Evolutionary conservation across 1,139 yeast genomes (phyloP).

Genomic region (Kazachstania sp.): DNA sequence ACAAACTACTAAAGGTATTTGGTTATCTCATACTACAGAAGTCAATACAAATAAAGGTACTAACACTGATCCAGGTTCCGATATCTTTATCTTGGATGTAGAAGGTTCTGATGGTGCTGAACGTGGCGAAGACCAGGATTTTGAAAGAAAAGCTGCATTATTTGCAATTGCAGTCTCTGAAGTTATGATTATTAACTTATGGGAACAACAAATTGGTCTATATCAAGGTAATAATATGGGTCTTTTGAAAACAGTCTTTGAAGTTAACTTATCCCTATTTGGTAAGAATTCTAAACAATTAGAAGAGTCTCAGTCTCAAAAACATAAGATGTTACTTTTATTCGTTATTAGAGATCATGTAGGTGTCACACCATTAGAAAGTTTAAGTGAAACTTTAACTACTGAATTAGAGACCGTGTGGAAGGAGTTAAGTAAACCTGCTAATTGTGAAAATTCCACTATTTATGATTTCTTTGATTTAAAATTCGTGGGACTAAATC

Average conservation of each 20-base stretch:
- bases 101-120: slow-evolving; percentile 98
- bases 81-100: slow-evolving; percentile 83
- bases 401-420: slow-evolving; percentile 72
- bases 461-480: slow-evolving; percentile 78
- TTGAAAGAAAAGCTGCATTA: slow-evolving; percentile 90
- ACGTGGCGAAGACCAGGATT: slow-evolving; percentile 96
- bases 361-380: slow-evolving; percentile 76
- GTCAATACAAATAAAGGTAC: slow-evolving; percentile 28
- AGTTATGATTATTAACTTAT: slow-evolving; percentile 79
- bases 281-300: slow-evolving; percentile 24
- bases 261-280: slow-evolving; percentile 81
- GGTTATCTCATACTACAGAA: slow-evolving; percentile 66
- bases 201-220: slow-evolving; percentile 96
- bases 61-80: slow-evolving; percentile 18
- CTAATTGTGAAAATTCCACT: slow-evolving; percentile 42
- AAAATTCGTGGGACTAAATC: slow-evolving; percentile 73
- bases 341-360: slow-evolving; percentile 90
- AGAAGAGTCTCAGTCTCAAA: slow-evolving; percentile 16
- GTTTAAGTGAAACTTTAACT: slow-evolving; percentile 57
- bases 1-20: slow-evolving; percentile 91
- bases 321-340: slow-evolving; percentile 64
- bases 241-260: slow-evolving; percentile 86
- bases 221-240: slow-evolving; percentile 99
- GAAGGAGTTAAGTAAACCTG: slow-evolving; percentile 69
- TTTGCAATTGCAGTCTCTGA: slow-evolving; percentile 92